Conservation (phyloP, 2,329 filamentous ascomycete genomes). For the Fusarium anthophilum region DNA sequence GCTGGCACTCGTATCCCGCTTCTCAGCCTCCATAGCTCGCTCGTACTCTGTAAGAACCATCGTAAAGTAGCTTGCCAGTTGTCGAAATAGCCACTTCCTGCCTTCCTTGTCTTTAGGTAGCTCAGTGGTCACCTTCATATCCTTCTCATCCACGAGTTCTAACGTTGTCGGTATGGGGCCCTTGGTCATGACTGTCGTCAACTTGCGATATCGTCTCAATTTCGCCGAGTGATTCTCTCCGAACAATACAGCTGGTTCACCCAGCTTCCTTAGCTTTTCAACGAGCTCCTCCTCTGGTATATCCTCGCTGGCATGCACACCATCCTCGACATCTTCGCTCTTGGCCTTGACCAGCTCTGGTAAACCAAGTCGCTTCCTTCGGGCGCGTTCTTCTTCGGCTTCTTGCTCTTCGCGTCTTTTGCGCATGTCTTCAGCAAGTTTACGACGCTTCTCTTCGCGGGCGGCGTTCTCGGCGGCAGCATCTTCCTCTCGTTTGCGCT, state of each 20-base stretch:
- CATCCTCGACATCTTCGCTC: constrained; percentile 56
- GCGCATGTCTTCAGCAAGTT: constrained; percentile 82
- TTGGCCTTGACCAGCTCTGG: constrained; percentile 69
- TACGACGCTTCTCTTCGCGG: constrained; percentile 83
- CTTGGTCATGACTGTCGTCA: constrained; percentile 69
- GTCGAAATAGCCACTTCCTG: constrained; percentile 79
- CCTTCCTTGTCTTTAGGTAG: constrained; percentile 72
- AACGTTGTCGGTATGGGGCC: constrained; percentile 90
- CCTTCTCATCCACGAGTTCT: constrained; percentile 79
- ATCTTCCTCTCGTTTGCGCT: constrained; percentile 91
- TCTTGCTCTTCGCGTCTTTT: constrained; percentile 76
- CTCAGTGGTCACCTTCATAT: constrained; percentile 82
- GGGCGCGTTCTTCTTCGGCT: constrained; percentile 74
- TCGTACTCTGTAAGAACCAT: constrained; percentile 95
- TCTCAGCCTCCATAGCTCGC: constrained; percentile 74
- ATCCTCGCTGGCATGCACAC: constrained; percentile 64
- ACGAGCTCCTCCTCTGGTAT: constrained; percentile 77
- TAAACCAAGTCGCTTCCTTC: constrained; percentile 81
- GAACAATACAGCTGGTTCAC: constrained; percentile 80
- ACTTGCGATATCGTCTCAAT: constrained; percentile 74
- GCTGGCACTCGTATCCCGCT: constrained; percentile 75
- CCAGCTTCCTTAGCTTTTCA: constrained; percentile 72
- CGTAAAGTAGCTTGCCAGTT: constrained; percentile 94
- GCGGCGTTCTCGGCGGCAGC: constrained; percentile 73
- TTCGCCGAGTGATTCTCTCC: constrained; percentile 79